Base-by-base conservation (phyloP, 257 asterid species). In the Cynanchum wilfordii region DNA sequence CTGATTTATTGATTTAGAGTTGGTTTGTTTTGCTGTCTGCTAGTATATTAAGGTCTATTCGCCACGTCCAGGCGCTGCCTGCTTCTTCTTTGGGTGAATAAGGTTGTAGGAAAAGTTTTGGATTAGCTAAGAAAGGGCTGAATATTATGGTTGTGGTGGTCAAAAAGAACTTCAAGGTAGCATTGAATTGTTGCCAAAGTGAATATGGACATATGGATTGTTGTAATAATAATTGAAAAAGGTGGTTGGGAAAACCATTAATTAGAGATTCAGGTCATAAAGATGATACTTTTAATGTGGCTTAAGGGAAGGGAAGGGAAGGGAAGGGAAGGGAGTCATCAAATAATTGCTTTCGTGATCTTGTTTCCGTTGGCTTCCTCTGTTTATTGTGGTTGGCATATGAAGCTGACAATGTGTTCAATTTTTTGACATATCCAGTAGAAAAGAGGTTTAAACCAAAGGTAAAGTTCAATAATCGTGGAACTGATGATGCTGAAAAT, bases 401-500 rank as follows among this genome's bases (percentile, higher is more conserved):
- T 63, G 68, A 19, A 63, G 27, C 38, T 68, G 73, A 44, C 45
- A 9, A 6, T 17, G 24, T 27, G 7, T 50, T 45, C 49, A 44
- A 42, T 25, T 69, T 22, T 68, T 47, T 50, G 60, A 69, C 73
- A 69, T 60, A 25, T 17, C 15, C 29, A 9, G 40, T 24, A 17
- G 45, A 15, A 69, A 29, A 51, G 11, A 50, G 33, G 19, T 11
- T 68, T 36, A 7, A 47, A 33, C 15, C 30, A 42, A 16, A 68
- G 59, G 19, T 52, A 7, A 15, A 30, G 7, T 3, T 51, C 19
- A 8, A 50, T 22, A 15, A 9, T 68, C 25, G 45, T 51, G 63
- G 63, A 25, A n/a, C 44, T 69, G 73, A 69, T 17, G 59, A n/a
- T 69, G 57, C 49, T 29, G 30, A 69, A 27, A 42, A 50, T 50